These are phyloP conservation scores for Pseudocercospora macadamiae DNA, from an alignment of 2,329 filamentous ascomycete species.

Conservation along the genomic window DNA sequence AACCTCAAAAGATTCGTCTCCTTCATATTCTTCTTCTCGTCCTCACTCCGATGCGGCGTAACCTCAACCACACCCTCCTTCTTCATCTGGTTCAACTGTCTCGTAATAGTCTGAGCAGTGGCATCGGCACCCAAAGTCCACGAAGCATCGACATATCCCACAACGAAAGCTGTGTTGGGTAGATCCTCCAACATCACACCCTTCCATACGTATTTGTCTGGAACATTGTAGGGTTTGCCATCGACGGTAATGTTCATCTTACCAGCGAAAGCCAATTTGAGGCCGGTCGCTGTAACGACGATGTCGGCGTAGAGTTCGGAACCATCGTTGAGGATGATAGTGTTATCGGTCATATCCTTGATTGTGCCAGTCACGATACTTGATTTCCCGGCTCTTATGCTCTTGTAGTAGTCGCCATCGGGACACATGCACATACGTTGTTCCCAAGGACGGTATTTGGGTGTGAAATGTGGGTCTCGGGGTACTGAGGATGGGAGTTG, in stretches of 20 bases:
- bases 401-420: conserved; percentile 61
- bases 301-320: conserved; percentile 59
- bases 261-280: conserved; percentile 60
- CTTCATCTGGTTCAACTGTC: conserved; percentile 57
- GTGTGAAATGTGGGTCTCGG: conserved; percentile 47
- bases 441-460: conserved; percentile 60
- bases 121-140: conserved; percentile 65
- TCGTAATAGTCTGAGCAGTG: conserved; percentile 52
- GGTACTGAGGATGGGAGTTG: conserved; percentile 52
- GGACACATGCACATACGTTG: conserved; percentile 75
- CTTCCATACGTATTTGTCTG: conserved; percentile 62
- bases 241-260: conserved; percentile 54
- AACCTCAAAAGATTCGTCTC: conserved; percentile 48
- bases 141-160: conserved; percentile 63
- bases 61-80: conserved; percentile 47
- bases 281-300: conserved; percentile 67
- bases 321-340: conserved; percentile 50
- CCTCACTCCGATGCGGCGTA: conserved; percentile 47
- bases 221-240: conserved; percentile 48
- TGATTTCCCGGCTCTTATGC: conserved; percentile 54
- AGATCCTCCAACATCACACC: conserved; percentile 64
- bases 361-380: conserved; percentile 61
- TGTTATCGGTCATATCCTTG: conserved; percentile 51
- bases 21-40: conserved; percentile 43
- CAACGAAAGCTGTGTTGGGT: conserved; percentile 61